These are phyloP conservation scores for Diaporthe nobilis DNA, from an alignment of 2,329 filamentous ascomycete species.

Conservation along the genomic window DNA sequence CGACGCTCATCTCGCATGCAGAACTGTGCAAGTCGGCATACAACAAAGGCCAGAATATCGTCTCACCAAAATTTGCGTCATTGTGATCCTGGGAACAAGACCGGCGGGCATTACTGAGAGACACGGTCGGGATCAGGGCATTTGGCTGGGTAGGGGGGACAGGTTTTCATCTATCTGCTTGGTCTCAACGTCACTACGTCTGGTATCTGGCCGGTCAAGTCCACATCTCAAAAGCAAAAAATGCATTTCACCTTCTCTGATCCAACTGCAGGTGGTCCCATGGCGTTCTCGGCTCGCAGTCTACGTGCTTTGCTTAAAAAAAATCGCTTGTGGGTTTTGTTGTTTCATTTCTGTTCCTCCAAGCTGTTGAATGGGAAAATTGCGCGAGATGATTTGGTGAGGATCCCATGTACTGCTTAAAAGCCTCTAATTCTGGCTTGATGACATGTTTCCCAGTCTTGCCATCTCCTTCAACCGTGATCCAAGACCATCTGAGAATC, in stretches of 20 bases:
- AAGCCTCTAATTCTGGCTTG: not conserved
- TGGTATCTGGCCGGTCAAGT: constrained; percentile 36
- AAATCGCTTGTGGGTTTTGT: not conserved
- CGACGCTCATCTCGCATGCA: constrained; percentile 35
- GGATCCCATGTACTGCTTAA: constrained; percentile 42
- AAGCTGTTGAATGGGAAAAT: not conserved
- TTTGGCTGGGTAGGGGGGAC: constrained; percentile 35
- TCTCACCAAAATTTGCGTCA: constrained; percentile 20
- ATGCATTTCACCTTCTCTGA: constrained; percentile 35
- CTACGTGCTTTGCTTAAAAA: not conserved
- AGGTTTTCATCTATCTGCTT: constrained; percentile 36
- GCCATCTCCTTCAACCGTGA: not conserved
- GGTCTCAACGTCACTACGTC: constrained; percentile 27
- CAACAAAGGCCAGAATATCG: constrained; percentile 33
- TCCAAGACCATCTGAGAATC: not conserved
- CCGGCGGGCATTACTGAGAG: constrained; percentile 28
- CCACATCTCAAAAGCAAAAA: constrained; percentile 42
- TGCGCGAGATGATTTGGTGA: constrained; percentile 8
- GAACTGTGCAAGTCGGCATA: constrained; percentile 21
- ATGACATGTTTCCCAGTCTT: not conserved
- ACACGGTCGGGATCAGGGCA: constrained; percentile 22
- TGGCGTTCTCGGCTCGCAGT: not conserved
- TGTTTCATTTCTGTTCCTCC: not conserved
- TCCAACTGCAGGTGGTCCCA: constrained; percentile 4
- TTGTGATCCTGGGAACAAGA: constrained; percentile 19